Evolutionary conservation across 2,329 filamentous ascomycete species (phyloP).

Genomic region (Diplodia mutila): DNA sequence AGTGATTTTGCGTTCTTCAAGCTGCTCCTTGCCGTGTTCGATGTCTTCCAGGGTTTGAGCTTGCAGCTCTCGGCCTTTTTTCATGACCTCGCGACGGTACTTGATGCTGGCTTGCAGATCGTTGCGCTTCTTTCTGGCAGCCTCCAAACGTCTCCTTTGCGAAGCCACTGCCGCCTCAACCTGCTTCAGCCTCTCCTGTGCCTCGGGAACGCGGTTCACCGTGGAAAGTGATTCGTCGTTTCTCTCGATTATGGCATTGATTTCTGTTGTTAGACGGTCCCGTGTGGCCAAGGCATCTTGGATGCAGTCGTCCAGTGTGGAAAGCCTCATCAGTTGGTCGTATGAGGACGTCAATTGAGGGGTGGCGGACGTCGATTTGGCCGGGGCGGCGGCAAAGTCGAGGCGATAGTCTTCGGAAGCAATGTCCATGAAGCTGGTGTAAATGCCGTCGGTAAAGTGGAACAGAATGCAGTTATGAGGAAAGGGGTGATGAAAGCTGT

Average conservation of each 20-base stretch:
- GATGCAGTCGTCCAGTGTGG: slow-evolving; percentile 86
- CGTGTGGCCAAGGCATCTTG: slow-evolving; percentile 84
- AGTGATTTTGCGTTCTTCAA: slow-evolving; percentile 58
- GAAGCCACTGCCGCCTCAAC: slow-evolving; percentile 59
- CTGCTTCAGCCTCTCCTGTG: slow-evolving; percentile 49
- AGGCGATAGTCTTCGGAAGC: slow-evolving; percentile 49
- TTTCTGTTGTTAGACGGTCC: slow-evolving; percentile 74
- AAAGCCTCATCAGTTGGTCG: slow-evolving; percentile 82
- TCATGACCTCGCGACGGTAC: slow-evolving; percentile 69
- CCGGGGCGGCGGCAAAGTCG: slow-evolving; percentile 37
- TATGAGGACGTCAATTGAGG: slow-evolving; percentile 76
- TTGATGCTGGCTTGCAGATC: slow-evolving; percentile 70
- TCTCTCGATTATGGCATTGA: slow-evolving; percentile 58
- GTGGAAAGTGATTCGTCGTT: slow-evolving; percentile 44
- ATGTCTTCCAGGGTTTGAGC: slow-evolving; percentile 64
- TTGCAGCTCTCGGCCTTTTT: slow-evolving; percentile 63
- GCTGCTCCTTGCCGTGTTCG: slow-evolving; percentile 50
- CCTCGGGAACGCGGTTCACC: slow-evolving; percentile 44
- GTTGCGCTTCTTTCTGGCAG: slow-evolving; percentile 64
- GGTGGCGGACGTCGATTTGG: slow-evolving; percentile 50
- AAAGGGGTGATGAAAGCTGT: slow-evolving; percentile 70
- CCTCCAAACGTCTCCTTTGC: slow-evolving; percentile 68
- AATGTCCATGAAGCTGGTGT: slow-evolving; percentile 73
- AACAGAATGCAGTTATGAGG: slow-evolving; percentile 84
- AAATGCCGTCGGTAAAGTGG: slow-evolving; percentile 83